Evolutionary conservation across 352 stramenopile genomes (phyloP), one percentile per base, ranked within the genome.

Genomic region (Phytophthora gonapodyides): DNA sequence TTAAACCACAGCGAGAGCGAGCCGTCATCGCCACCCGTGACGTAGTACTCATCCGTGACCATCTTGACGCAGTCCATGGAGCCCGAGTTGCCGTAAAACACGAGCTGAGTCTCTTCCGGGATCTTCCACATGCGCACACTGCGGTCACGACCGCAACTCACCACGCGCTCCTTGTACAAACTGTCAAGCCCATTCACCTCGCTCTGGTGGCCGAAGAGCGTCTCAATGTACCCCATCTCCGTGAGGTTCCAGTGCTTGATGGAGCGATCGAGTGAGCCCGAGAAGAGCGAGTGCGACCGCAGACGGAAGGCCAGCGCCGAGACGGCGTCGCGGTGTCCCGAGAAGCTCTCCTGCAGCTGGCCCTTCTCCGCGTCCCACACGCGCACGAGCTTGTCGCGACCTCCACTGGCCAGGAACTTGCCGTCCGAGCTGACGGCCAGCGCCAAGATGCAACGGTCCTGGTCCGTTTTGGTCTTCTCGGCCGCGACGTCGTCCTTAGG

Each of bases 111-210:
- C 67, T 98, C 91, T 63, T 98, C 93, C 0, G 91, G 83, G 55
- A 98, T 96, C 85, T 98, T 98, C 95, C 95, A 98, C 60, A 97
- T 78, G 31, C 94, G 92, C 50, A 98, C 86, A 64, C 90, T 97
- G 16, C 90, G 84, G 64, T 98, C 95, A 35, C 85, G 88, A 33
- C 91, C 89, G 52, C 84, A 93, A 43, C 89, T 97, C 38, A 98
- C 87, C 36, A 97, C 78, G 40, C 93, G 82, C 61, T 98, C 93
- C 49, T 95, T 92, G 62, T 96, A 88, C 16, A 95, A 71, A 61
- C 88, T 89, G 51, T 98, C 94, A 7, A 98, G 82, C 48, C 73
- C 89, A 30, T 97, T 88, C 34, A 98, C 85, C 50, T 96, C 88
- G 30, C 82, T 82, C 67, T 98, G 90, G 57, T 98, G 89, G 33